A percentile compares a stretch with the other conserved stretches of the same genome.
Conservation (phyloP, 2,329 filamentous ascomycete genomes). For the Akanthomyces dipterigenus region DNA sequence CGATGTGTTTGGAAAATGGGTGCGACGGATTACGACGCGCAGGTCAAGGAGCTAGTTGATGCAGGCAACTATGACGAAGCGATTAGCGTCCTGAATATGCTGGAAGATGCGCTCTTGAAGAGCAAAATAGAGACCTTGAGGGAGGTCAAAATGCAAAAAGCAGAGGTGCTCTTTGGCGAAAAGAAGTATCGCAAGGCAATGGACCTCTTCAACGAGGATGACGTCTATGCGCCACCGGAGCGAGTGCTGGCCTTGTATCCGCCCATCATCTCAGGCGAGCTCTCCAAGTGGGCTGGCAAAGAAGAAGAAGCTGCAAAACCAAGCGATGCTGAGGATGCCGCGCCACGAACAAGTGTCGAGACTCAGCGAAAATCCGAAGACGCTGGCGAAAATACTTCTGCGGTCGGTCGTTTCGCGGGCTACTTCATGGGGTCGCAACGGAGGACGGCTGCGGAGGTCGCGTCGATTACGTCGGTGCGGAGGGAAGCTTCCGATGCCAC, state of each 20-base stretch:
- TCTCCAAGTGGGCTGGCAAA: slow-evolving; percentile 52
- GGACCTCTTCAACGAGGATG: slow-evolving; percentile 77
- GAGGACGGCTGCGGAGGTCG: slow-evolving; percentile 44
- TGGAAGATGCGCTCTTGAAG: slow-evolving; percentile 83
- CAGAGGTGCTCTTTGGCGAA: slow-evolving; percentile 73
- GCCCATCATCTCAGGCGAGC: slow-evolving; percentile 70
- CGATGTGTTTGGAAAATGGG: slow-evolving; percentile 94
- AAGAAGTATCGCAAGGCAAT: slow-evolving; percentile 80
- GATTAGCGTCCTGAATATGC: slow-evolving; percentile 78
- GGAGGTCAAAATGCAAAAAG: slow-evolving; percentile 87
- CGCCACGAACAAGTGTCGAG: slow-evolving; percentile 7
- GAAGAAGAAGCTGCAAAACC: slow-evolving; percentile 38
- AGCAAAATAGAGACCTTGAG: slow-evolving; percentile 76
- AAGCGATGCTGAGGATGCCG: slow-evolving; percentile 22
- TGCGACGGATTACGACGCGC: slow-evolving; percentile 82
- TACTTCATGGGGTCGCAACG: slow-evolving; percentile 43
- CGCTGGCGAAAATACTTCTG: slow-evolving; percentile 22
- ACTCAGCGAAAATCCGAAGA: slow-evolving; percentile 17
- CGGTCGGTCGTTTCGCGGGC: slow-evolving; percentile 44
- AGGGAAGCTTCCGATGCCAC: slow-evolving; percentile 31
- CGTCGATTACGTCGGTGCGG: slow-evolving; percentile 54
- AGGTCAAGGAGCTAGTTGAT: slow-evolving; percentile 75
- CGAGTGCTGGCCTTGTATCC: slow-evolving; percentile 83
- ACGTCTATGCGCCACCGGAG: slow-evolving; percentile 84
- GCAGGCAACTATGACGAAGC: slow-evolving; percentile 79